Base-by-base conservation (phyloP, 2,329 filamentous ascomycete genomes). In the Sordariomycetes sp. region DNA sequence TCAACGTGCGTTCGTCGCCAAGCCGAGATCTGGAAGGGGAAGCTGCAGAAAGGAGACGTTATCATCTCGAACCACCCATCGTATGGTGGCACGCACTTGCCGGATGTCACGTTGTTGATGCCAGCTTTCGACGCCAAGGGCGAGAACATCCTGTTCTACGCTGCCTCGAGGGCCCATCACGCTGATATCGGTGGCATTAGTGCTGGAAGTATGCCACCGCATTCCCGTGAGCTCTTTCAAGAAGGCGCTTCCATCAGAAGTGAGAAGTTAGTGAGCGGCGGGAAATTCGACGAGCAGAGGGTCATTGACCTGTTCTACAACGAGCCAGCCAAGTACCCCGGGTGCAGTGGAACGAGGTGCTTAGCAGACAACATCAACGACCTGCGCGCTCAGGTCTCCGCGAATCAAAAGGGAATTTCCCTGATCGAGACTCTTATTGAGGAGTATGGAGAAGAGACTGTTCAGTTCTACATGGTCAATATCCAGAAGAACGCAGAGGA, bases 351-450 rank as follows among this genome's bases (percentile, higher is more conserved):
- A 3, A 87, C 85, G 2, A 66, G 85, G 28, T 87, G 82, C 53
- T 63, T 92, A 1, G 79, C 75, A 10, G 85, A 92, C 51, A 90
- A 90, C 47, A 67, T 92, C 41, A 88, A 86, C 30, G 85, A 92
- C 48, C 61, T 92, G 16, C 86, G 87, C 52, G 85, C 85, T 0
- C 85, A 90, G 50, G 79, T 90, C 4, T 85, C 85, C 0, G 84
- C 84, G 2, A 92, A 92, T 47, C 81, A 86, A 47, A 88, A 88
- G 44, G 85, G 85, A 2, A 90, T 92, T 42, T 82, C 78, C n/a
- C 63, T 92, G 16, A 90, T 92, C 42, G 75, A 74, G 36, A 68
- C 73, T 0, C 61, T 92, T 3, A 87, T 92, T 42, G 70, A 73
- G 14, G 85, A 92, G 46, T 90, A 88, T 45, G 79, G 81, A 10